Conservation (phyloP, 495 filamentous ascomycete species). For the Neurospora terricola region DNA sequence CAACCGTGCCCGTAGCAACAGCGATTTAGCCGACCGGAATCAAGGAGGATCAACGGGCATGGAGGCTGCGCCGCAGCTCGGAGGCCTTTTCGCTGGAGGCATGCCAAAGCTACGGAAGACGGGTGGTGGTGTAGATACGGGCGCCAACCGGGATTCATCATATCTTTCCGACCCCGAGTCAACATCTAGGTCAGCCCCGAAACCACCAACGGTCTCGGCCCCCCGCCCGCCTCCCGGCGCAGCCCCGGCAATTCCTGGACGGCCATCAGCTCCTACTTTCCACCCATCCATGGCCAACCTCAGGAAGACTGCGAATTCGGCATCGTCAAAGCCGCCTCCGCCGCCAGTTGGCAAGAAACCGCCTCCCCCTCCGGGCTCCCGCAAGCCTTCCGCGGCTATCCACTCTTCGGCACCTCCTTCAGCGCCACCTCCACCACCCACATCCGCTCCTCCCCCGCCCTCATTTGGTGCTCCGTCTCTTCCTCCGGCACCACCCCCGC, state of each 20-base stretch:
- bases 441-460: constrained; percentile 37
- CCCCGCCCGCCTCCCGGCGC: constrained; percentile 51
- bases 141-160: constrained; percentile 64
- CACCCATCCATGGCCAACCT: constrained; percentile 51
- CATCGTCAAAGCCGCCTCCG: constrained; percentile 41
- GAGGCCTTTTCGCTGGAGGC: constrained; percentile 82
- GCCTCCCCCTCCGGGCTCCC: constrained; percentile 56
- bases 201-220: constrained; percentile 47
- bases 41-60: constrained; percentile 25
- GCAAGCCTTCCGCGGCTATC: constrained; percentile 51
- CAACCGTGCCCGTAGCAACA: constrained; percentile 70
- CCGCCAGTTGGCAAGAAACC: constrained; percentile 58
- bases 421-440: constrained; percentile 40
- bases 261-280: constrained; percentile 34
- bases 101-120: constrained; percentile 92
- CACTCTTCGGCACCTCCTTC: constrained; percentile 40
- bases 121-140: constrained; percentile 78
- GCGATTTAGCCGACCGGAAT: constrained; percentile 49
- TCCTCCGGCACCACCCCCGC: constrained; percentile 39
- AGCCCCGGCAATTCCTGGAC: constrained; percentile 52
- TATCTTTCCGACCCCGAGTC: constrained; percentile 74
- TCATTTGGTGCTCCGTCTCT: constrained; percentile 42
- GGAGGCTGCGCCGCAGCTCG: constrained; percentile 68
- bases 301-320: constrained; percentile 44
- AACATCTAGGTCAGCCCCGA: constrained; percentile 44